Conservation (phyloP, 148 eudicot genomes). For the Arbutus unedo region DNA sequence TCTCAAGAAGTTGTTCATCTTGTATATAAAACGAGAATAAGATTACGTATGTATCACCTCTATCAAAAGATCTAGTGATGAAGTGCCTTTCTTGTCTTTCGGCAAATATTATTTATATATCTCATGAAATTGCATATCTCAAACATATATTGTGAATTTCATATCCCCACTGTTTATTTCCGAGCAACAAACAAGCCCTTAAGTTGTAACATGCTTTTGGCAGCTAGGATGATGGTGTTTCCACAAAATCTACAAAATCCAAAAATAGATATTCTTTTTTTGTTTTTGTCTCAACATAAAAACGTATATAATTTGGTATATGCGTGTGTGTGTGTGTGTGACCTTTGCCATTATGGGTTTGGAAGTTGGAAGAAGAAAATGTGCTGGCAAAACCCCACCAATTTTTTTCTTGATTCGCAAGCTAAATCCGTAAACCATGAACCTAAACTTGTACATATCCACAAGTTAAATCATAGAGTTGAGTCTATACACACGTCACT, state of each 20-base stretch:
- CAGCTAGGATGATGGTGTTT: background rate
- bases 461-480: background rate
- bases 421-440: background rate
- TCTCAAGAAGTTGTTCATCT: no score
- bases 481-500: background rate
- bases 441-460: background rate
- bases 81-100: no score
- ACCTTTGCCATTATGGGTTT: constrained; percentile 4
- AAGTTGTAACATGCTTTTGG: background rate
- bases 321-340: no score
- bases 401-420: background rate
- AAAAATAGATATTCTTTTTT: no score
- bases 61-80: no score
- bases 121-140: no score
- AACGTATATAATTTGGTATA: background rate
- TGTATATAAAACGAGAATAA: no score
- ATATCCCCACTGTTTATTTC: no score
- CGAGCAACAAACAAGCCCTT: background rate
- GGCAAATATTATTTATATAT: no score
- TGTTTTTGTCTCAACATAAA: background rate
- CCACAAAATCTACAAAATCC: no score
- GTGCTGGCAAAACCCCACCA: constrained; percentile 9
- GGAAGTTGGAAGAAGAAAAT: constrained; percentile 1
- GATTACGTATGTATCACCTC: no score
- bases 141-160: no score